phyloP scores from a whole-genome alignment of 768 basidiomycete genomes.

The Kwoniella heveanensis region DNA sequence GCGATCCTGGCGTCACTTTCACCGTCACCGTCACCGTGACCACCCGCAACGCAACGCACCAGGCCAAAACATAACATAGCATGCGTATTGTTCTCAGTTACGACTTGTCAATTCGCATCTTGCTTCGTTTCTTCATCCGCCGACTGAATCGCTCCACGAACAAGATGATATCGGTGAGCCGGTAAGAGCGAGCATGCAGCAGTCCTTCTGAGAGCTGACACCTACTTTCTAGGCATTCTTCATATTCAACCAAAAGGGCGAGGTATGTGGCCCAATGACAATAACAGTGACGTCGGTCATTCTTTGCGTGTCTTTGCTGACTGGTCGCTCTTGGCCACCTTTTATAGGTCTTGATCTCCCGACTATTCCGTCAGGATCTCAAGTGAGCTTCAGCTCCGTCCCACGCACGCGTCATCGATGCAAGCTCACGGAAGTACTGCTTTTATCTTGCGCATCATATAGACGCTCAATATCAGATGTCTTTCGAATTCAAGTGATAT shows the following conservation, averaged over 20 bases:
- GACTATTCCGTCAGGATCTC: constrained; percentile 93
- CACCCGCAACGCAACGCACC: too few relatives aligned
- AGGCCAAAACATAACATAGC: not conserved
- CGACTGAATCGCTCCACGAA: not conserved
- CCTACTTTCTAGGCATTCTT: constrained; percentile 79
- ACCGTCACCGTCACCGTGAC: not conserved
- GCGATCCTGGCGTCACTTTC: constrained; percentile 6
- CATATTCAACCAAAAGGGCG: constrained; percentile 98
- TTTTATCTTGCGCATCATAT: not conserved
- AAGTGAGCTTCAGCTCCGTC: constrained; percentile 67
- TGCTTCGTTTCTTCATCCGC: not conserved
- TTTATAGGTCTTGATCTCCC: constrained; percentile 84
- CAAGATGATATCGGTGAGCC: constrained; percentile 47
- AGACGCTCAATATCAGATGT: constrained; percentile 97
- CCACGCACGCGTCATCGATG: not conserved
- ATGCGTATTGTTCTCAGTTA: constrained; percentile 3
- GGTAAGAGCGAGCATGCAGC: too few relatives aligned
- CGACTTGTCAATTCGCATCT: not conserved
- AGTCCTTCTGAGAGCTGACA: constrained; percentile 18
- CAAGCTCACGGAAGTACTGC: constrained; percentile 6
- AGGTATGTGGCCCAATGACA: constrained; percentile 67
- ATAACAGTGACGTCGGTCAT: too few relatives aligned
- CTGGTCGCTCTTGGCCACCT: not conserved
- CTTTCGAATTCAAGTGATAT: constrained; percentile 97
- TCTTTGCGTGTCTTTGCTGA: too few relatives aligned